Evolutionary conservation across 148 eudicot species (phyloP), one percentile per base, ranked within the genome.

Genomic region (Diospyros lotus): DNA sequence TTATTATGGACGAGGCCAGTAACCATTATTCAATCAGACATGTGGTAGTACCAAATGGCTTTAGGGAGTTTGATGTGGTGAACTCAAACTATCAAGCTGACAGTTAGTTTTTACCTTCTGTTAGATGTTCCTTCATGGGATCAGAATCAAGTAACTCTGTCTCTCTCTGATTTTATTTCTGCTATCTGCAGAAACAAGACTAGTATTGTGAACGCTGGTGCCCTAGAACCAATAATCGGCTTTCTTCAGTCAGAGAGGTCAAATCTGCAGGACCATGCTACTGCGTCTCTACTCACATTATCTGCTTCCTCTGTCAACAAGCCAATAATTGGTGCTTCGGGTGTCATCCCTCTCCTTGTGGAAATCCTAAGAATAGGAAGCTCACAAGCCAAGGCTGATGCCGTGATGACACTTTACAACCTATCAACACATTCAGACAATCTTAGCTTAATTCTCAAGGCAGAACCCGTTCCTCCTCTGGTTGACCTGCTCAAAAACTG

Each of bases 301-400:
- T 96, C 99, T 13, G 99, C 99, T 61, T 89, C 98, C 38, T 81
- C 94, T 5, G 64, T 74, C 73, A 96, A 90, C 80, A 96, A 93
- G 82, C 88, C 93, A 64, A 81, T 83, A 48, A 93, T 96, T 12
- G 82, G 87, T 18, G 76, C 88, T 68, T 89, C 90, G 0, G 97
- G 98, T 4, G 93, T 85, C 7, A 91, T 91, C 77, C 96, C 99
- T 73, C 91, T 91, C 66, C 98, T 96, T 5, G 92, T 93, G 13
- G 80, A 89, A 38, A 68, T 87, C 69, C 82, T 96, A 13, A 83
- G 77, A 60, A 68, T 65, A n/a, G 94, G 94, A 8, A 83, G 85
- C 66, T 76, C 86, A 58, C 97, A 93, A 78, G 92, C 99, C 66
- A 96, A 88, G 78, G 82, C 83, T 13, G 99, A 96, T 65, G 85